phyloP scores from a whole-genome alignment of 306 rosid species.

The Dryas octopetala region DNA sequence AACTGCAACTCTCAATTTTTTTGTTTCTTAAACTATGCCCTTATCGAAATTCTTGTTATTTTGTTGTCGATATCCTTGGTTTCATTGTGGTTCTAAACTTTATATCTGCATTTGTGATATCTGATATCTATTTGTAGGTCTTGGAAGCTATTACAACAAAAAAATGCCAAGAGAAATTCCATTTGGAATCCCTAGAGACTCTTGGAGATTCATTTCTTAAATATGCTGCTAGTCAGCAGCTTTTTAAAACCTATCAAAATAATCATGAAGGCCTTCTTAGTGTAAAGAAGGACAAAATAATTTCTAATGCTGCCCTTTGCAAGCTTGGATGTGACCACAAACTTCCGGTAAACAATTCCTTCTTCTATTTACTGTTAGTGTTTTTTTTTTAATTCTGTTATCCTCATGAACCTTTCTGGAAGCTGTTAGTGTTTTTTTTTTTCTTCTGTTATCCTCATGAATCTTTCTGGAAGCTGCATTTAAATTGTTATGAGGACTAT shows the following conservation, averaged over 20 bases:
- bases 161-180: conserved; percentile 64
- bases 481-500: neutral
- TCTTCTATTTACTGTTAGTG: neutral
- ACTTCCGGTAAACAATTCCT: conserved; percentile 60
- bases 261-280: conserved; percentile 79
- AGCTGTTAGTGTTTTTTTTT: neutral
- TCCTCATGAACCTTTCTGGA: neutral
- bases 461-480: neutral
- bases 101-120: conserved; percentile 9
- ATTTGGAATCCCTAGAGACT: conserved; percentile 83
- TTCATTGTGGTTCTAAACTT: conserved; percentile 6
- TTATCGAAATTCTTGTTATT: too few relatives aligned
- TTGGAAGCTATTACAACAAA: conserved; percentile 87
- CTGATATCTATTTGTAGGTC: conserved; percentile 43
- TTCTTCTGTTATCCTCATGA: neutral
- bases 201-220: conserved; percentile 94
- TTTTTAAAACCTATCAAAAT: conserved; percentile 48
- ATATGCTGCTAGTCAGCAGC: conserved; percentile 70
- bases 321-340: conserved; percentile 52
- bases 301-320: conserved; percentile 70
- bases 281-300: conserved; percentile 56
- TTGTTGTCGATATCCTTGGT: neutral
- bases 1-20: too few relatives aligned
- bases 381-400: neutral
- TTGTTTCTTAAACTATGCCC: too few relatives aligned